Evolutionary conservation across 257 asterid species (phyloP).

Genomic region (Eucommia ulmoides): DNA sequence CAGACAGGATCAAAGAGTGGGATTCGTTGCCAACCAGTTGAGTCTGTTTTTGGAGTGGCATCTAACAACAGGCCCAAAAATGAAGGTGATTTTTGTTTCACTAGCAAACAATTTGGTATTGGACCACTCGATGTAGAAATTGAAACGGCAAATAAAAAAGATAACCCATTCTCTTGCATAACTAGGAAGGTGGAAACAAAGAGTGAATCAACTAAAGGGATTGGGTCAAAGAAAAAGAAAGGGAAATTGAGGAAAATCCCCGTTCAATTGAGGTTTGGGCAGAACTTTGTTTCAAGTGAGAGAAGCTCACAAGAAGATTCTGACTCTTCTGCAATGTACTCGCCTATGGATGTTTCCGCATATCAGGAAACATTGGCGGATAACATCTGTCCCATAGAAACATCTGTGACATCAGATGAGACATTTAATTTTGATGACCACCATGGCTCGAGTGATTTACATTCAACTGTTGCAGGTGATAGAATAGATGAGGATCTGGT

Average conservation of each 20-base stretch:
- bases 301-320: conserved; percentile 24
- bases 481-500: conserved; percentile 37
- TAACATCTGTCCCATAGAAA: conserved; percentile 39
- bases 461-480: conserved; percentile 22
- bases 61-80: conserved; percentile 19
- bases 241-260: conserved; percentile 47
- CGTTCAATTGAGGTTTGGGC: conserved; percentile 28
- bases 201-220: conserved; percentile 46
- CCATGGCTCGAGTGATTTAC: conserved; percentile 30
- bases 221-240: conserved; percentile 62
- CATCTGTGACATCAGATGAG: conserved; percentile 69
- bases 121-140: conserved; percentile 35
- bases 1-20: conserved; percentile 26
- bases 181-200: conserved; percentile 46
- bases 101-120: conserved; percentile 30
- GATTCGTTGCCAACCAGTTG: conserved; percentile 13
- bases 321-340: conserved; percentile 55
- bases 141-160: conserved; percentile 47
- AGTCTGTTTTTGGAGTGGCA: conserved; percentile 16
- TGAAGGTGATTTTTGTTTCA: conserved; percentile 43
- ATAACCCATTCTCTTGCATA: conserved; percentile 30
- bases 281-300: conserved; percentile 33
- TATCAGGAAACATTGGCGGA: conserved; percentile 47
- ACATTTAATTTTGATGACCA: conserved; percentile 30
- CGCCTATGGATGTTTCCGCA: conserved; percentile 96